Evolutionary conservation across 768 basidiomycete species (phyloP), one percentile per base, ranked within the genome.

Genomic region (Arthromyces matolae): DNA sequence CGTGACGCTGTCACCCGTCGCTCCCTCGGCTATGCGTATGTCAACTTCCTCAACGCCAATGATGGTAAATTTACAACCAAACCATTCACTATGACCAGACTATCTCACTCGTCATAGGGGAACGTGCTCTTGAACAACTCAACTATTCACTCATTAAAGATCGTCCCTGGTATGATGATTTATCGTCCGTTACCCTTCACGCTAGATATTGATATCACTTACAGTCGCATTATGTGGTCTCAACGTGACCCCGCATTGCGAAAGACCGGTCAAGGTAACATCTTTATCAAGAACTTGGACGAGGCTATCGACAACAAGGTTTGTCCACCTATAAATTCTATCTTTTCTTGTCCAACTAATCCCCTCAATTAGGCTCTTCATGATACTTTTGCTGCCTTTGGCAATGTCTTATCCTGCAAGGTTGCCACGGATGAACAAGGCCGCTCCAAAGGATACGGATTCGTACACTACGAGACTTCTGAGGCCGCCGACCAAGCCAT

Each of bases 141-240:
- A 99, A 99, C 75, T 99, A 99, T 69, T 98, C 96, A 57, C 73
- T 94, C 66, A 98, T 99, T 76, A 98, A 98, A 80, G 87, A 87
- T 70, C 89, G 93, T 62, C 87, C 96, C 54, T 99, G 96, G 90
- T 90, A 61, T 57, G 77, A 35, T n/a, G 20, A 45, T 44, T 43
- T n/a, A 60, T 33, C 44, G 49, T 47, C 27, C 46, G 20, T 45
- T 50, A 42, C 39, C 33, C 42, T 22, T 54, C 22, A 29, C 29
- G n/a, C n/a, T n/a, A n/a, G n/a, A 47, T 55, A 42, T 41, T 35
- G 34, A 29, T 25, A 23, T 40, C 52, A 29, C 45, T 51, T 45
- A 54, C 57, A 92, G 89, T 78, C 92, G 96, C 62, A 99, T 99
- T 80, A 99, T 99, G 96, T 98, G 96, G 95, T 97, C 94, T 63